A percentile compares a stretch with the other conserved stretches of the same genome.
These are phyloP conservation scores for Mucor velutinosus DNA, from an alignment of 371 early-diverging fungal species.

Conservation along the genomic window DNA sequence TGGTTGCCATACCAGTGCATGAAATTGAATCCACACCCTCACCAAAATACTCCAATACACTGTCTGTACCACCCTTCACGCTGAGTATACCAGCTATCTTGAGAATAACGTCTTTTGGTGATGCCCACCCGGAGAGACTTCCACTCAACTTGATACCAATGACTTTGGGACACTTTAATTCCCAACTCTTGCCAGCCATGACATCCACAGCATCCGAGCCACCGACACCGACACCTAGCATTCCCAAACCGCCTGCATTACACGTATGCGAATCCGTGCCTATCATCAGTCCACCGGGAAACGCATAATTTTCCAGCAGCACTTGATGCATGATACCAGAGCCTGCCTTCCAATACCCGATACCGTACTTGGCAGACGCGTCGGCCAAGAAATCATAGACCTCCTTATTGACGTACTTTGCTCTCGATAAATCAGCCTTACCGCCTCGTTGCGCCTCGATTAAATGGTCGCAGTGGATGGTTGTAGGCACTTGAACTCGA, in stretches of 20 bases:
- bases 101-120: conserved; percentile 91
- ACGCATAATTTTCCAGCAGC: conserved; percentile 97
- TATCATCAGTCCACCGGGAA: conserved; percentile 97
- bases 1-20: conserved; percentile 97
- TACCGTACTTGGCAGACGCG: conserved; percentile 88
- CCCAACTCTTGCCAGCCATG: conserved; percentile 97
- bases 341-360: conserved; percentile 97
- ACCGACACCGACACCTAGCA: conserved; percentile 96
- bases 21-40: conserved; percentile 89
- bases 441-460: conserved; percentile 93
- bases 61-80: conserved; percentile 93
- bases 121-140: conserved; percentile 87
- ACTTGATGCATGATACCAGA: conserved; percentile 98
- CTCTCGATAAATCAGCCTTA: conserved; percentile 81
- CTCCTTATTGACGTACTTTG: conserved; percentile 89
- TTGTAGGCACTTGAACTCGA: conserved; percentile 89
- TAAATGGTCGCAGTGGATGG: conserved; percentile 97
- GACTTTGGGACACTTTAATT: conserved; percentile 92
- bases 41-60: conserved; percentile 96
- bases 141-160: conserved; percentile 91
- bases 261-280: conserved; percentile 94
- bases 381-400: conserved; percentile 93
- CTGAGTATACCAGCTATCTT: conserved; percentile 92
- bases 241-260: conserved; percentile 94
- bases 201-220: conserved; percentile 98